These are phyloP conservation scores for Salicornia ramosissima DNA, from an alignment of 148 eudicot species.

Conservation along the genomic window DNA sequence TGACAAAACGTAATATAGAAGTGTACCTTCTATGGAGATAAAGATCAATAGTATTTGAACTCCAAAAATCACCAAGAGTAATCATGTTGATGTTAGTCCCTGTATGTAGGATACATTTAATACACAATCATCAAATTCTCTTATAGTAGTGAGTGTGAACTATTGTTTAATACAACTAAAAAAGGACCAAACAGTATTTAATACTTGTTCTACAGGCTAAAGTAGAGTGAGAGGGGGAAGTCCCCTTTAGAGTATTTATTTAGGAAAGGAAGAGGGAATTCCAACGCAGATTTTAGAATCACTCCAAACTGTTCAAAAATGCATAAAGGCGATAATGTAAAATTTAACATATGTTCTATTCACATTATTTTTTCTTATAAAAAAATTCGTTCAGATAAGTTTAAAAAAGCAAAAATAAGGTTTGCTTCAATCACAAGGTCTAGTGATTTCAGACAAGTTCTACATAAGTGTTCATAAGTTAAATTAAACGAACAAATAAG, in stretches of 20 bases:
- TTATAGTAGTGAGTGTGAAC: neutral
- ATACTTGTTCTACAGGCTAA: neutral
- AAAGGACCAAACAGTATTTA: neutral
- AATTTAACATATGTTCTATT: no score
- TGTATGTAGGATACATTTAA: conserved; percentile 23
- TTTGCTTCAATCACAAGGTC: no score
- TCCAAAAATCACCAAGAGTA: conserved; percentile 84
- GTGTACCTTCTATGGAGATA: conserved; percentile 84
- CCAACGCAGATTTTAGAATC: neutral
- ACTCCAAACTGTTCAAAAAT: no score
- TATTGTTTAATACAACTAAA: conserved; percentile 3
- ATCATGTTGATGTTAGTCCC: conserved; percentile 86
- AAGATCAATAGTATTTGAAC: conserved; percentile 86
- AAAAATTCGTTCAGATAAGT: no score
- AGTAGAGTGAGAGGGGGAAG: neutral
- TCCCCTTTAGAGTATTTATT: neutral
- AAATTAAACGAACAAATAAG: no score
- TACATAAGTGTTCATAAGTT: no score
- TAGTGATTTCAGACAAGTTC: no score
- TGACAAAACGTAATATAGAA: neutral
- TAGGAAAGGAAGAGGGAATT: neutral
- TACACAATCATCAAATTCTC: neutral
- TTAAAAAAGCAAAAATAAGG: no score
- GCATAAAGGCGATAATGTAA: neutral
- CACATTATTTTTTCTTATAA: no score